A percentile compares a stretch with the other conserved stretches of the same genome.
phyloP scores from a whole-genome alignment of 1,284 basidiomycete genomes.

The Cutaneotrichosporon cavernicola region DNA sequence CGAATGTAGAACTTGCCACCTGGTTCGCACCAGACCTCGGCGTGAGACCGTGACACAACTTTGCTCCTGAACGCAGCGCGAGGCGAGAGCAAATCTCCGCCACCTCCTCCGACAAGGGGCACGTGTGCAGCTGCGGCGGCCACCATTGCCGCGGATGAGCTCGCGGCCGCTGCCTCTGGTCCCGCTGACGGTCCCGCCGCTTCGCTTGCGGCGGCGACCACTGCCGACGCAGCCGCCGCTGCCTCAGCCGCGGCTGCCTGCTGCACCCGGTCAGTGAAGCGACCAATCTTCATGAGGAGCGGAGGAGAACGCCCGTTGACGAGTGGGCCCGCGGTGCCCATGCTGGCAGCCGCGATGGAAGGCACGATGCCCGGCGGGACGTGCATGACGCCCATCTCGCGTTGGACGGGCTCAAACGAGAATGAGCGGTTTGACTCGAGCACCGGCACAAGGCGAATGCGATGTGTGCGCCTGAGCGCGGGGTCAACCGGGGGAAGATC shows the following conservation, averaged over 20 bases:
- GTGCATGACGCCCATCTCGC: constrained; percentile 61
- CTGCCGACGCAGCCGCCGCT: constrained; percentile 7
- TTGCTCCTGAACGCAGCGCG: constrained; percentile 95
- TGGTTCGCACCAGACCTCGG: constrained; percentile 81
- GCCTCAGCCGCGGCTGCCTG: constrained; percentile 15
- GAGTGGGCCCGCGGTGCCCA: constrained; percentile 28
- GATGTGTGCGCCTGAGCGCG: constrained; percentile 46
- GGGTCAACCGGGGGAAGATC: constrained; percentile 21
- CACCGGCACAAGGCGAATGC: constrained; percentile 83
- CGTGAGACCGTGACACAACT: constrained; percentile 90
- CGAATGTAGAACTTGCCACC: constrained; percentile 75
- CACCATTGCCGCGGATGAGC: constrained; percentile 55
- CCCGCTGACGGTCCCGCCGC: background rate
- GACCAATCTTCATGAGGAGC: constrained; percentile 75
- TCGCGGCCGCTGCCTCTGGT: background rate
- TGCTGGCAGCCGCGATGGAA: constrained; percentile 33
- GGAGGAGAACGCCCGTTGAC: constrained; percentile 56
- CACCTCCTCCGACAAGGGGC: constrained; percentile 32
- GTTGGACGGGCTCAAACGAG: constrained; percentile 86
- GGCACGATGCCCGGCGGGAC: constrained; percentile 54
- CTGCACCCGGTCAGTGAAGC: constrained; percentile 69
- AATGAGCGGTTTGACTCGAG: constrained; percentile 86
- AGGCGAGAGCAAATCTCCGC: constrained; percentile 65
- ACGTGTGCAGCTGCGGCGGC: constrained; percentile 38
- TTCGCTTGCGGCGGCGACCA: constrained; percentile 7